A percentile compares a stretch with the other conserved stretches of the same genome.
Evolutionary conservation across 176 grass and related monocot genomes (phyloP).

Genomic region (Musa acuminata): DNA sequence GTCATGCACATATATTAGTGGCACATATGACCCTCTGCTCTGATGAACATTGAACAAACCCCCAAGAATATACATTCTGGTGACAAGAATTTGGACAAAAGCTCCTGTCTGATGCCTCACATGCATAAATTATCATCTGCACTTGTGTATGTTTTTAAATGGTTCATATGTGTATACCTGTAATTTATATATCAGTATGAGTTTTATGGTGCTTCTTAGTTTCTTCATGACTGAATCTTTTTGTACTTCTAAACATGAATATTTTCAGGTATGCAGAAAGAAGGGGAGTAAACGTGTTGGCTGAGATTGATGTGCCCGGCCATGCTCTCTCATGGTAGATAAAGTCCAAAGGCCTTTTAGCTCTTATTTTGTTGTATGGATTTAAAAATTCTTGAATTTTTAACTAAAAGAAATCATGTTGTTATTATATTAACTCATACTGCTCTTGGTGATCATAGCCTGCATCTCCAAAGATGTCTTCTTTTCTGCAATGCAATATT

Average conservation of each 20-base stretch:
- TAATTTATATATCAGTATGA: neutral
- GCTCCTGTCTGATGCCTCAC: neutral
- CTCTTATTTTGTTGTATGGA: neutral
- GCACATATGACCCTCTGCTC: too few species aligned
- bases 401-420: conserved; percentile 11
- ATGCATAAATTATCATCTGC: neutral
- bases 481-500: conserved; percentile 16
- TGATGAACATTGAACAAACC: too few species aligned
- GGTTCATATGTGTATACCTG: neutral
- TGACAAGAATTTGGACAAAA: neutral
- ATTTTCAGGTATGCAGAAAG: conserved; percentile 78
- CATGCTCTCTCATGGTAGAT: conserved; percentile 78
- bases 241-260: neutral
- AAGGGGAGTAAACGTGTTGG: conserved; percentile 81
- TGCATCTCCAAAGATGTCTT: neutral
- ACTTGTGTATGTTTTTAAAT: neutral
- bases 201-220: neutral
- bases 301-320: conserved; percentile 96
- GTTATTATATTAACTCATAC: neutral
- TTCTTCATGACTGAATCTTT: neutral
- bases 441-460: neutral
- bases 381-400: neutral
- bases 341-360: neutral
- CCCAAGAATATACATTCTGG: too few species aligned
- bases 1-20: neutral